These are phyloP conservation scores for Hydrangea macrophylla DNA, from an alignment of 148 eudicot species.

Conservation along the genomic window DNA sequence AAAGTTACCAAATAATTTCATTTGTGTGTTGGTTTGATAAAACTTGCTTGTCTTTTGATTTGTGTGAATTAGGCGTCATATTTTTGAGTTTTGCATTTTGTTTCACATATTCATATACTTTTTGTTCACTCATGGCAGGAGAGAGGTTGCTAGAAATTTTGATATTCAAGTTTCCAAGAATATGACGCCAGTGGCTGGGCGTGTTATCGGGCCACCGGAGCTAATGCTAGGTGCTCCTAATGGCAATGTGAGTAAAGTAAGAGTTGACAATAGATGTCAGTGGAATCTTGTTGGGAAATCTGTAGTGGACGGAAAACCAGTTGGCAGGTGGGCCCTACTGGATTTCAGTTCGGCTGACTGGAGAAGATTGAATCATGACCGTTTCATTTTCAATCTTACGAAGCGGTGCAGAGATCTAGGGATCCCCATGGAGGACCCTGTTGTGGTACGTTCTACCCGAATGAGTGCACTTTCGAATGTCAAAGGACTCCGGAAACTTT, in stretches of 20 bases:
- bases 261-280: slow-evolving; percentile 45
- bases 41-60: not conserved
- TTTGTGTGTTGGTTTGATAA: not conserved
- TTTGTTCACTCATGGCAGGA: slow-evolving; percentile 20
- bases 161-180: slow-evolving; percentile 34
- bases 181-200: slow-evolving; percentile 57
- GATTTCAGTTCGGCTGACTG: slow-evolving; percentile 37
- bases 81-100: not conserved
- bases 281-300: slow-evolving; percentile 54
- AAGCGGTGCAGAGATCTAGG: slow-evolving; percentile 42
- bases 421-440: slow-evolving; percentile 34
- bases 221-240: slow-evolving; percentile 41
- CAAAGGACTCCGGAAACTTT: slow-evolving; percentile 20
- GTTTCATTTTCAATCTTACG: slow-evolving; percentile 33
- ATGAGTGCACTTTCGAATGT: slow-evolving; percentile 31
- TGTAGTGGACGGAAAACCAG: slow-evolving; percentile 46
- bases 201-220: slow-evolving; percentile 55
- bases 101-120: not conserved
- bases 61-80: not conserved
- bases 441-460: not conserved
- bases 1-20: too few relatives aligned
- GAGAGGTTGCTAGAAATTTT: slow-evolving; percentile 37
- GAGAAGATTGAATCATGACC: not conserved
- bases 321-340: slow-evolving; percentile 59
- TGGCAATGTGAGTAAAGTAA: slow-evolving; percentile 7